A percentile compares a stretch with the other conserved stretches of the same genome.
These are phyloP conservation scores for Lactuca saligna DNA, from an alignment of 129 eudicot genomes.

Conservation along the genomic window DNA sequence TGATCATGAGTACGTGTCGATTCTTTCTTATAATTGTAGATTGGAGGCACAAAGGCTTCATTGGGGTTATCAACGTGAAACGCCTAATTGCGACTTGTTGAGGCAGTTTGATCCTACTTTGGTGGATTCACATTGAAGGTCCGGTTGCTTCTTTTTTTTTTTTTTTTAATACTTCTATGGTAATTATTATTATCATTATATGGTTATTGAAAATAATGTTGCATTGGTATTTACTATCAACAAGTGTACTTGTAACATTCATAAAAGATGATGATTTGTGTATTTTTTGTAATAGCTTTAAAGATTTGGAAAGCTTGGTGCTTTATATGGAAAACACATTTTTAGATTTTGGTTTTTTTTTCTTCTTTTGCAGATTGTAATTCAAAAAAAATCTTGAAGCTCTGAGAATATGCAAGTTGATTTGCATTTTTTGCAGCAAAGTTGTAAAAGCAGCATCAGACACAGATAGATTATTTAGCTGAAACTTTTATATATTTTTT, in stretches of 20 bases:
- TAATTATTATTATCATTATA: neutral
- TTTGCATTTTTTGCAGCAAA: constrained; percentile 13
- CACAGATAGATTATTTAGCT: constrained; percentile 2
- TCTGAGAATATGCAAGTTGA: constrained; percentile 7
- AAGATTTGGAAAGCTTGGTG: constrained; percentile 6
- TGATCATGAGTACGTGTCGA: constrained; percentile 56
- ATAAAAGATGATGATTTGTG: constrained; percentile 22
- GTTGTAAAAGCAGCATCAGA: neutral
- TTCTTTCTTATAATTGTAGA: constrained; percentile 66
- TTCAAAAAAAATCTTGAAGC: constrained; percentile 14
- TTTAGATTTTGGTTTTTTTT: constrained; percentile 3
- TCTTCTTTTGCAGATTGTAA: constrained; percentile 19
- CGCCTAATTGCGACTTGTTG: constrained; percentile 60
- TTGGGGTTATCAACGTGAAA: constrained; percentile 58
- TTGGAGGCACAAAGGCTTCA: constrained; percentile 58
- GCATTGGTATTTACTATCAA: constrained; percentile 7
- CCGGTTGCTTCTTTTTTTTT: neutral
- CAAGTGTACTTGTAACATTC: constrained; percentile 15
- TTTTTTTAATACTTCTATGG: neutral
- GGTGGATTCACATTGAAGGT: constrained; percentile 41
- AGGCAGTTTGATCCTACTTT: constrained; percentile 38
- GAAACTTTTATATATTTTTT: neutral
- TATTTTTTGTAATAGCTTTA: neutral
- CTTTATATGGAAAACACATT: constrained; percentile 10
- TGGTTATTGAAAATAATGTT: constrained; percentile 21